Evolutionary conservation across 2,329 filamentous ascomycete species (phyloP).

Genomic region (Chrysoporthe austroafricana): DNA sequence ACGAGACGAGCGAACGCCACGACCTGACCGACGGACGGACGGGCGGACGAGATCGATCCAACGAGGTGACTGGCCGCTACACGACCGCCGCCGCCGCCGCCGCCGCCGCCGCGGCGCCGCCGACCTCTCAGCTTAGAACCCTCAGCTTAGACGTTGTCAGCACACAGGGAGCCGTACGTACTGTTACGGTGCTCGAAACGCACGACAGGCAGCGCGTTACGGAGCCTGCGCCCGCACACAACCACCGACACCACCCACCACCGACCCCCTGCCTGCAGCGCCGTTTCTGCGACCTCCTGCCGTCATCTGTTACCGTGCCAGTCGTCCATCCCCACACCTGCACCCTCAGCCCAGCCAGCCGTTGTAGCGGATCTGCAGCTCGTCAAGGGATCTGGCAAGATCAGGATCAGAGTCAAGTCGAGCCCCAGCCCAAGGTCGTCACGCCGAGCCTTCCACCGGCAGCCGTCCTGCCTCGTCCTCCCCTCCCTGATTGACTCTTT

Average conservation of each 20-base stretch:
- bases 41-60: not conserved
- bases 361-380: constrained; percentile 17
- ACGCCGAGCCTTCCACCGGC: constrained; percentile 9
- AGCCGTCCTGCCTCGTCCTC: constrained; percentile 7
- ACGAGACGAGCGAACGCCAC: not conserved
- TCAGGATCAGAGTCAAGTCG: constrained; percentile 13
- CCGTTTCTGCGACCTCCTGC: constrained; percentile 2
- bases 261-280: not conserved
- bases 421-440: not conserved
- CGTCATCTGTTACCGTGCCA: constrained; percentile 6
- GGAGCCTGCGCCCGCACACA: not conserved
- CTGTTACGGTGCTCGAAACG: not conserved
- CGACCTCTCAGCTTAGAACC: too few species aligned
- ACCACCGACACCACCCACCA: too few species aligned
- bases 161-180: not conserved
- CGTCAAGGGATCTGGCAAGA: constrained; percentile 17
- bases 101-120: too few species aligned
- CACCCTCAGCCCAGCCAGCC: constrained; percentile 6
- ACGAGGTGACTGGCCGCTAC: too few species aligned
- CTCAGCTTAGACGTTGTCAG: not conserved
- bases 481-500: not conserved
- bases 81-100: not conserved
- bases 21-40: too few species aligned
- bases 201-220: not conserved
- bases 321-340: constrained; percentile 4